phyloP scores from a whole-genome alignment of 768 basidiomycete genomes.

The Suillus discolor region DNA sequence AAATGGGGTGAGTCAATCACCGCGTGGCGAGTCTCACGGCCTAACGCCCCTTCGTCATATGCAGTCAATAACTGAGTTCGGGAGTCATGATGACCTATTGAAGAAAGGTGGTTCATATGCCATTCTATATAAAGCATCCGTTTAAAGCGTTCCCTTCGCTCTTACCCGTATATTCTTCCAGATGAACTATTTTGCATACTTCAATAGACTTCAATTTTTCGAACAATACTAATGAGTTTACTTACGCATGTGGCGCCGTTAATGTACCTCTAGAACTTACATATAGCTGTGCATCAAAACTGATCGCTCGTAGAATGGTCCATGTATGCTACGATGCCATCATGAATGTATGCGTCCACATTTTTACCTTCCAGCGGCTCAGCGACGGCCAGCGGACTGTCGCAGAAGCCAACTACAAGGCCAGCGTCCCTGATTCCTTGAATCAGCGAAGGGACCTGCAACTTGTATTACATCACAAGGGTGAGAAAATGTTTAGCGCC shows the following conservation, averaged over 20 bases:
- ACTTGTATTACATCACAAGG: slow-evolving; percentile 42
- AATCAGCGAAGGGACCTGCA: slow-evolving; percentile 87
- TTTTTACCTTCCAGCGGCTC: slow-evolving; percentile 46
- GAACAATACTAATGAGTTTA: slow-evolving; percentile 22
- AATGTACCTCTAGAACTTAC: slow-evolving; percentile 28
- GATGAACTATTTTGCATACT: slow-evolving; percentile 22
- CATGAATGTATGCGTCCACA: slow-evolving; percentile 70
- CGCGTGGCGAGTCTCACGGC: slow-evolving; percentile 13
- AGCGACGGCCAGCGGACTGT: slow-evolving; percentile 47
- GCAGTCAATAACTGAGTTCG: slow-evolving; percentile 77
- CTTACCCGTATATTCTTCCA: slow-evolving; percentile 8
- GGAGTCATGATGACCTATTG: slow-evolving; percentile 70
- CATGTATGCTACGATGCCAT: slow-evolving; percentile 67
- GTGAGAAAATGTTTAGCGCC: slow-evolving; percentile 17
- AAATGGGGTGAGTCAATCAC: slow-evolving; percentile 49
- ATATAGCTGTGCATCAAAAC: slow-evolving; percentile 24
- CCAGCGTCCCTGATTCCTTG: slow-evolving; percentile 89
- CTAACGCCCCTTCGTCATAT: slow-evolving; percentile 26
- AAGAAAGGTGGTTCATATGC: slow-evolving; percentile 64
- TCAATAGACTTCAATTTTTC: slow-evolving; percentile 16
- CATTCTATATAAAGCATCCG: slow-evolving; percentile 67
- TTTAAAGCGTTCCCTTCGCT: slow-evolving; percentile 37
- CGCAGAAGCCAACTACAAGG: slow-evolving; percentile 84
- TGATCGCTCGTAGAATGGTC: slow-evolving; percentile 59
- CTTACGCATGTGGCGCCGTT: slow-evolving; percentile 19